phyloP scores from a whole-genome alignment of 2,329 filamentous ascomycete species.

The Raffaelea arxii region DNA sequence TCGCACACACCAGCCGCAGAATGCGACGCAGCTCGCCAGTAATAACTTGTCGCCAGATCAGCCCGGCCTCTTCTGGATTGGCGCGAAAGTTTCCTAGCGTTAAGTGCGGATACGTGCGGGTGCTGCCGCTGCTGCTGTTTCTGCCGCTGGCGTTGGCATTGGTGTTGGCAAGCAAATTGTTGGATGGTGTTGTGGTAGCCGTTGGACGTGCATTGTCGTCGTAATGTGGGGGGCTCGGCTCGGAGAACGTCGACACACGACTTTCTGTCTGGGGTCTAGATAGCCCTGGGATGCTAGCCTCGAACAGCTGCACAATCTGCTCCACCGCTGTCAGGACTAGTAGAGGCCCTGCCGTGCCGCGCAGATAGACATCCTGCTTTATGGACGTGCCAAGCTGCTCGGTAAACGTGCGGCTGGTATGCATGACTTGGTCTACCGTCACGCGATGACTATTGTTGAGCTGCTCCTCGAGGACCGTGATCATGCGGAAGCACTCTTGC shows the following conservation, averaged over 20 bases:
- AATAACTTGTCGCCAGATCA: not conserved
- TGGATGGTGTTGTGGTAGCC: not conserved
- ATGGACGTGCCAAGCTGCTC: not conserved
- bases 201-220: not conserved
- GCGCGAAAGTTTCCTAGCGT: not conserved
- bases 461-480: not conserved
- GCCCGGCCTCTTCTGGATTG: not conserved
- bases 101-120: not conserved
- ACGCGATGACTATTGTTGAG: not conserved
- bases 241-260: not conserved
- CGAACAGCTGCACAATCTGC: not conserved
- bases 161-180: not conserved
- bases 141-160: not conserved
- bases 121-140: not conserved
- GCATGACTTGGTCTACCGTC: not conserved
- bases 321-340: not conserved
- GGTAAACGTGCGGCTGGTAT: not conserved
- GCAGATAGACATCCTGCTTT: not conserved
- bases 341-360: not conserved
- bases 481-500: not conserved
- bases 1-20: not conserved
- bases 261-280: not conserved
- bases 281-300: not conserved
- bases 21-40: not conserved
- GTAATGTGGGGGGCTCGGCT: not conserved